These are phyloP conservation scores for Cyberlindnera galapagoensis DNA, from an alignment of 805 yeast species.

Conservation along the genomic window DNA sequence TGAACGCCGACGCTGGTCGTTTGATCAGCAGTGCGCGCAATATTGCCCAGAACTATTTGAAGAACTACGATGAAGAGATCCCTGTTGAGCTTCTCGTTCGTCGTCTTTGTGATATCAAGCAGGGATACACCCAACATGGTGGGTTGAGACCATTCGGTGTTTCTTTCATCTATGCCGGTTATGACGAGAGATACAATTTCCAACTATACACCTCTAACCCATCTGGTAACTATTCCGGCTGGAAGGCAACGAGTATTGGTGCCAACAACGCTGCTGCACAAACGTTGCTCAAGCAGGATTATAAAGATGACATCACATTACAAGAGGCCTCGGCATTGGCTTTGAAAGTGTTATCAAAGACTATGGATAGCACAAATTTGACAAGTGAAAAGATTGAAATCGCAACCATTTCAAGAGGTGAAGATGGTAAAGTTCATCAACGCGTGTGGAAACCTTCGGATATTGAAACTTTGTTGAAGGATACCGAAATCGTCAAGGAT, in stretches of 20 bases:
- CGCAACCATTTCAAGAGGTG: conserved; percentile 60
- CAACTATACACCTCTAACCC: conserved; percentile 95
- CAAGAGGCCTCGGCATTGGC: conserved; percentile 83
- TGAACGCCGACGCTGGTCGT: conserved; percentile 94
- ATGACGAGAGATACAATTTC: conserved; percentile 82
- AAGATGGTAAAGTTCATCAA: conserved; percentile 48
- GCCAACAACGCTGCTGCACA: conserved; percentile 96
- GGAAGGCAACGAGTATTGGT: conserved; percentile 98
- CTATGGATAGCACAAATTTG: conserved; percentile 83
- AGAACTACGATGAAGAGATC: conserved; percentile 83
- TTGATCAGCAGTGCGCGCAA: conserved; percentile 83
- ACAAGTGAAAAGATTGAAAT: conserved; percentile 90
- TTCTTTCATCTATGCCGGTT: conserved; percentile 92
- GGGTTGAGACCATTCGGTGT: conserved; percentile 99
- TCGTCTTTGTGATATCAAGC: conserved; percentile 86
- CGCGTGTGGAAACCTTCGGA: conserved; percentile 78
- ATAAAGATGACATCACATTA: conserved; percentile 69
- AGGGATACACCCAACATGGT: conserved; percentile 98
- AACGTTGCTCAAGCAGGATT: conserved; percentile 91
- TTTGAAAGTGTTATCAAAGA: conserved; percentile 84
- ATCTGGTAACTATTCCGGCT: conserved; percentile 94
- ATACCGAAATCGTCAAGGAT: conserved; percentile 59
- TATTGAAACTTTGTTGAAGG: conserved; percentile 66
- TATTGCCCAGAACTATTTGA: conserved; percentile 76
- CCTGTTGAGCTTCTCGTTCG: conserved; percentile 92